Percentiles rank a stretch among this genome's conserved stretches.
phyloP scores from a whole-genome alignment of 164 flowering plant genomes.

The Nymphaea thermarum region DNA sequence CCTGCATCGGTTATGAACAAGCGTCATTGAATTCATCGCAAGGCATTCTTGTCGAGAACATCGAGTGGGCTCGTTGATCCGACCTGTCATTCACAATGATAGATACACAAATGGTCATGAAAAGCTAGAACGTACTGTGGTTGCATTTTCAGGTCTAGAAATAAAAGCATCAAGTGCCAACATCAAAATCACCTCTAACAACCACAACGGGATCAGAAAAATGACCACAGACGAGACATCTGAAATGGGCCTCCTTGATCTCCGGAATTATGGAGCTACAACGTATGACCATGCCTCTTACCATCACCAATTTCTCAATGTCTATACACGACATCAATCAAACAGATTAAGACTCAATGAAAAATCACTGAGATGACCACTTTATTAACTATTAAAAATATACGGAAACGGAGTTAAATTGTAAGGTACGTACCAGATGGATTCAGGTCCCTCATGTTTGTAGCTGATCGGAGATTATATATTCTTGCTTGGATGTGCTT shows the following conservation, averaged over 20 bases:
- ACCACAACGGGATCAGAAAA: slow-evolving; percentile 74
- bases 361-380: background rate
- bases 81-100: slow-evolving; percentile 36
- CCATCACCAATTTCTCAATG: slow-evolving; percentile 89
- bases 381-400: background rate
- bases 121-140: too few relatives aligned
- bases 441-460: slow-evolving; percentile 78
- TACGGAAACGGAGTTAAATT: background rate
- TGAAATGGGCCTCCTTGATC: slow-evolving; percentile 85
- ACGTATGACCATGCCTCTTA: slow-evolving; percentile 94
- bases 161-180: background rate
- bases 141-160: background rate
- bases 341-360: background rate
- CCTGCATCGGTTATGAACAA: slow-evolving; percentile 97
- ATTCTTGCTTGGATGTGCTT: slow-evolving; percentile 87
- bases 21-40: slow-evolving; percentile 71
- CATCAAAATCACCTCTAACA: slow-evolving; percentile 58
- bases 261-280: slow-evolving; percentile 93
- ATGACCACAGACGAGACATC: slow-evolving; percentile 84
- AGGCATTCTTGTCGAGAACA: slow-evolving; percentile 73
- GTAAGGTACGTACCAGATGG: slow-evolving; percentile 53
- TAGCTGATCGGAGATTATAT: slow-evolving; percentile 62
- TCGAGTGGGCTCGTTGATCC: slow-evolving; percentile 59
- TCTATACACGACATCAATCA: slow-evolving; percentile 25
- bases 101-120: background rate